Conservation (phyloP, 352 stramenopile genomes). For the Phytophthora pseudosyringae region DNA sequence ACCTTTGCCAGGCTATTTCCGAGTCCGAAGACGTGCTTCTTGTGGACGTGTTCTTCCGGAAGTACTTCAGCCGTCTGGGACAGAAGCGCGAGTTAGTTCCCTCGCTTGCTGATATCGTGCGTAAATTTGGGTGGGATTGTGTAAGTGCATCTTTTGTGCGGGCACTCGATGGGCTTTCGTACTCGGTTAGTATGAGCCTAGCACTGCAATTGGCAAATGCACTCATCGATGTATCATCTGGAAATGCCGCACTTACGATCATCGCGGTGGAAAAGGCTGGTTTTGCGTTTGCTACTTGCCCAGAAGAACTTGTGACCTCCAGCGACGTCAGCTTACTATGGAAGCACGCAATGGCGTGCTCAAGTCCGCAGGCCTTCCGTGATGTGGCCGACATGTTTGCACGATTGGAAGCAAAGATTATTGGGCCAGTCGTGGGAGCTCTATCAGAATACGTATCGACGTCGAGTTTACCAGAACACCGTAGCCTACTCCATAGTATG, state of each 20-base stretch:
- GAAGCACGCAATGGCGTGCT: slow-evolving; percentile 13
- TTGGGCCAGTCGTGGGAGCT: slow-evolving; percentile 6
- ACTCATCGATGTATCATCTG: not conserved
- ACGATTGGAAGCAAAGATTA: slow-evolving; percentile 4
- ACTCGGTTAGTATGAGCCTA: not conserved
- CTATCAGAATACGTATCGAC: slow-evolving; percentile 5
- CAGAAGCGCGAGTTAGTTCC: slow-evolving; percentile 13
- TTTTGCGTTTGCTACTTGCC: not conserved
- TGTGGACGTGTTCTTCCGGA: slow-evolving; percentile 9
- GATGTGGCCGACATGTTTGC: slow-evolving; percentile 10
- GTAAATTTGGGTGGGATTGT: slow-evolving; percentile 7
- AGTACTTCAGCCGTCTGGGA: slow-evolving; percentile 7
- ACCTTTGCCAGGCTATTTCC: slow-evolving; percentile 13
- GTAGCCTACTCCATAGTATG: not conserved
- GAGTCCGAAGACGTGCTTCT: not conserved
- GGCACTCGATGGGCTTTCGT: not conserved
- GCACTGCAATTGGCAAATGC: not conserved
- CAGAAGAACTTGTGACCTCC: slow-evolving; percentile 1
- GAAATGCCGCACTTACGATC: not conserved
- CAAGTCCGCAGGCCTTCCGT: slow-evolving; percentile 8
- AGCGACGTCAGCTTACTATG: slow-evolving; percentile 16
- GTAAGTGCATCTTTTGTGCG: not conserved
- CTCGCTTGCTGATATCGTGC: slow-evolving; percentile 7
- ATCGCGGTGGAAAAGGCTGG: slow-evolving; percentile 6
- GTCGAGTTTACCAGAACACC: slow-evolving; percentile 3